Evolutionary conservation across 352 stramenopile species (phyloP).

Genomic region (Albugo candida): DNA sequence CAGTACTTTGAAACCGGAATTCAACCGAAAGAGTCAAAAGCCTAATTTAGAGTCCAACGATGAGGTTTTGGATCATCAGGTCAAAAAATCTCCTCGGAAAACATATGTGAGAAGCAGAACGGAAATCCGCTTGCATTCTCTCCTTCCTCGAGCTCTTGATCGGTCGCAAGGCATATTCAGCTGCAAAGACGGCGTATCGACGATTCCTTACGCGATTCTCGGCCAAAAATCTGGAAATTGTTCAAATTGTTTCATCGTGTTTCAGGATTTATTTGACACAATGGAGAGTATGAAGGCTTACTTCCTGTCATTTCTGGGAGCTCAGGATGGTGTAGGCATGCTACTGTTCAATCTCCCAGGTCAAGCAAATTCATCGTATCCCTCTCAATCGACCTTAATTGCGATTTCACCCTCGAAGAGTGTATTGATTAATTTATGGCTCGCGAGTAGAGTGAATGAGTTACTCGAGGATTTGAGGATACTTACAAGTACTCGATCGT

Average conservation of each 20-base stretch:
- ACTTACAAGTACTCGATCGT: constrained; percentile 36
- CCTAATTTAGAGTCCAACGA: neutral
- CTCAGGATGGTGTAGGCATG: constrained; percentile 60
- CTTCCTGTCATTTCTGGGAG: constrained; percentile 56
- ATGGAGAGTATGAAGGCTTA: constrained; percentile 79
- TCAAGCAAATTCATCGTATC: constrained; percentile 63
- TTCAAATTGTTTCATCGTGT: constrained; percentile 70
- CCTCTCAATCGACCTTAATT: neutral
- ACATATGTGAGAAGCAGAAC: constrained; percentile 6
- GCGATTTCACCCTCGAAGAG: constrained; percentile 6
- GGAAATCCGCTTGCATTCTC: constrained; percentile 6
- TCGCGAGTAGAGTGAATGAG: constrained; percentile 63
- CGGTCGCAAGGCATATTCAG: constrained; percentile 17
- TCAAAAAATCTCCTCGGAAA: constrained; percentile 19
- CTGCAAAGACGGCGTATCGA: constrained; percentile 53
- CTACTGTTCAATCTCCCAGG: constrained; percentile 85
- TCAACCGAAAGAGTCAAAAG: constrained; percentile 2
- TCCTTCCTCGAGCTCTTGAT: neutral
- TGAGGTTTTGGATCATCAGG: no score
- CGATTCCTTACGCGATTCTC: constrained; percentile 64
- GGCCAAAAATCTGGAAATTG: constrained; percentile 37
- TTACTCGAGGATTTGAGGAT: constrained; percentile 77
- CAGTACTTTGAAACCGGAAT: constrained; percentile 27
- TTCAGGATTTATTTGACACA: constrained; percentile 88
- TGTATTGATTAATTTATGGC: constrained; percentile 66